Evolutionary conservation across 2,329 filamentous ascomycete genomes (phyloP), one percentile per base, ranked within the genome.

Genomic region (Mollisiaceae sp.): DNA sequence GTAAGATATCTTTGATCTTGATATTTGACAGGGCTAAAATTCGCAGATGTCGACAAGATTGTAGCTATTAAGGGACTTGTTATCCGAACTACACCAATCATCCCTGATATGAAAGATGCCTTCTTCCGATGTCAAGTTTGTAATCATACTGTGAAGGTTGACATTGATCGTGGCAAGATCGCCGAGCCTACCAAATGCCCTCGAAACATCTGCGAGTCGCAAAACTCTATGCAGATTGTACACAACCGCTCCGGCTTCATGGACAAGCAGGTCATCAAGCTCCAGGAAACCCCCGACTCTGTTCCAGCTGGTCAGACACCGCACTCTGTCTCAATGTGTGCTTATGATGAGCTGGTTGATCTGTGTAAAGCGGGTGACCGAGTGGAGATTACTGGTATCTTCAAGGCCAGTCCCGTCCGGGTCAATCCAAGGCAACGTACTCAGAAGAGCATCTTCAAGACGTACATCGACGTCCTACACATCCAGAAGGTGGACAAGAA

Each of bases 91-190:
- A 98, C 95, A 0, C 93, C 95, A 0, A 92, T 99, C 70, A 98
- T 99, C 70, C 95, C 95, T 0, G 95, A 99, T 74, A 99, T 99
- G 96, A 97, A 96, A 80, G 92, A 97, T 76, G 95, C 95, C 0
- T 97, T 97, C 81, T 99, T 99, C 86, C 91, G 92, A 69, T 99
- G 95, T 80, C 92, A 93, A 65, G 88, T 94, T 32, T 99, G 95
- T 80, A 93, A 93, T 74, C 93, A 97, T 79, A 94, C 92, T 4
- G 88, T 97, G 67, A 92, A 91, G 69, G 93, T 97, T 62, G 91
- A 93, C 64, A 91, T 99, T 74, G 95, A 99, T 76, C 91, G 95
- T 74, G 95, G 96, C 78, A 95, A 94, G 81, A 99, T 99, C 74
- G 90, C 92, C 24, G 95, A 99, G 78, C 95, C 95, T 1, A 97